These are phyloP conservation scores for Suillus subluteus DNA, from an alignment of 768 basidiomycete genomes.

Conservation along the genomic window DNA sequence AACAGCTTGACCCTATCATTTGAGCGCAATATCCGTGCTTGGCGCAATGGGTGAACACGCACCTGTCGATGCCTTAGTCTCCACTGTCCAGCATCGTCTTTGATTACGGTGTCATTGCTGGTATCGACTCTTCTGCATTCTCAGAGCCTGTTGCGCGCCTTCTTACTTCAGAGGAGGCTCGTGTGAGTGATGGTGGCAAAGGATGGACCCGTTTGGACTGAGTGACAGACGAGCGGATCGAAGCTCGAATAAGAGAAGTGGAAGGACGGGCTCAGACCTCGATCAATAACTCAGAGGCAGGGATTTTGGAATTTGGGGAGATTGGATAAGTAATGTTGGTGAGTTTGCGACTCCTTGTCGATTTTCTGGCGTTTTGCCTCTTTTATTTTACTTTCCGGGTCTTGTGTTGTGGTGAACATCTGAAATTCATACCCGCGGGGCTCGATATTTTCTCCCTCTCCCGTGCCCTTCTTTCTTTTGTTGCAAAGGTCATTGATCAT, in stretches of 20 bases:
- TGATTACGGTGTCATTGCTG: slow-evolving; percentile 62
- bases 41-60: slow-evolving; percentile 92
- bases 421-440: not conserved
- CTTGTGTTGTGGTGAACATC: not conserved
- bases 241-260: slow-evolving; percentile 60
- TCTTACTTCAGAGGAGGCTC: not conserved
- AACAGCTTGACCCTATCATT: slow-evolving; percentile 83
- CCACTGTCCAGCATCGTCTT: slow-evolving; percentile 65
- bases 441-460: too few species aligned
- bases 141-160: slow-evolving; percentile 14
- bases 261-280: slow-evolving; percentile 56
- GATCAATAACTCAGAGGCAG: slow-evolving; percentile 70
- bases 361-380: not conserved
- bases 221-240: slow-evolving; percentile 64
- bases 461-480: not conserved
- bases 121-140: slow-evolving; percentile 57
- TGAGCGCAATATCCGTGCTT: slow-evolving; percentile 79
- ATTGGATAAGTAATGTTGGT: slow-evolving; percentile 86
- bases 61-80: slow-evolving; percentile 78
- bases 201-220: slow-evolving; percentile 73
- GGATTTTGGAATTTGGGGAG: slow-evolving; percentile 78
- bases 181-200: slow-evolving; percentile 11
- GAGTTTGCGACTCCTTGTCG: slow-evolving; percentile 27
- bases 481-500: not conserved
- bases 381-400: not conserved